Evolutionary conservation across 345 rosid species (phyloP).

Genomic region (Acer saccharum): DNA sequence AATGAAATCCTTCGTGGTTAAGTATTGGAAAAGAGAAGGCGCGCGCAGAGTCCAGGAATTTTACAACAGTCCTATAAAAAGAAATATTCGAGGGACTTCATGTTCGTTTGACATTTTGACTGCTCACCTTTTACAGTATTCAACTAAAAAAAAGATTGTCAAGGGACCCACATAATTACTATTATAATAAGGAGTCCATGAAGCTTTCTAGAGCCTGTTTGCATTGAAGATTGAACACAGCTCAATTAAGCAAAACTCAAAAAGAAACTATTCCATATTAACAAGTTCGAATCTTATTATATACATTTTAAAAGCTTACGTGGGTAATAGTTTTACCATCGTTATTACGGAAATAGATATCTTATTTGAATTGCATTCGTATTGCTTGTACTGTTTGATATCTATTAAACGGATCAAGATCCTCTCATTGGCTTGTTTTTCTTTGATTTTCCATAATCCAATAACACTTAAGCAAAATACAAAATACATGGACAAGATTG

Average conservation of each 20-base stretch:
- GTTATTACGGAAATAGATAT: too few relatives aligned
- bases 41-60: not conserved
- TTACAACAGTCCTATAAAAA: not conserved
- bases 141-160: not conserved
- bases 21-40: constrained; percentile 13
- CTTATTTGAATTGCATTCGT: too few relatives aligned
- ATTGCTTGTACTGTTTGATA: too few relatives aligned
- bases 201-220: not conserved
- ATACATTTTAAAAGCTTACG: too few relatives aligned
- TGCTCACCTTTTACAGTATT: not conserved
- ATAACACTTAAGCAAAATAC: too few relatives aligned
- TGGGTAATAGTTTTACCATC: too few relatives aligned
- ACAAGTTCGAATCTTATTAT: too few relatives aligned
- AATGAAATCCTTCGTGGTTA: constrained; percentile 15
- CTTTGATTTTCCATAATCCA: too few relatives aligned
- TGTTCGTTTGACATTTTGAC: not conserved
- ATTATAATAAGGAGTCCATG: not conserved
- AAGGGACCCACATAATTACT: not conserved
- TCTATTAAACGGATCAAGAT: too few relatives aligned
- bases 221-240: not conserved
- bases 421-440: too few relatives aligned
- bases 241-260: not conserved
- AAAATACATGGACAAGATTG: too few relatives aligned
- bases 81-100: not conserved
- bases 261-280: too few relatives aligned